Evolutionary conservation across 192 early-diverging fungal species (phyloP).

Genomic region (Coemansia sp.): DNA sequence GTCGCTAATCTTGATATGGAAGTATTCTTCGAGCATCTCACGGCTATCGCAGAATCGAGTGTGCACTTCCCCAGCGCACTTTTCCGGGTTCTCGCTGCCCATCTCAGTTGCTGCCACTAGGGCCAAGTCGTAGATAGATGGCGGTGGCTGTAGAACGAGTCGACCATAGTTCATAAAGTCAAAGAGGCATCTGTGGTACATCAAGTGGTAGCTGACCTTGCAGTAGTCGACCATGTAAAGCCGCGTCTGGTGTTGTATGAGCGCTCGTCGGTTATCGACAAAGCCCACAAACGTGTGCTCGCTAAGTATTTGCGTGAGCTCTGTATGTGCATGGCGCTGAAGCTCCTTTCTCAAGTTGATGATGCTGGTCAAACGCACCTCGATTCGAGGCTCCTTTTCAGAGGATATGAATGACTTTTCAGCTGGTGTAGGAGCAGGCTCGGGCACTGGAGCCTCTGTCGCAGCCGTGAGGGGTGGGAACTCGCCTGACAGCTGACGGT

Average conservation of each 20-base stretch:
- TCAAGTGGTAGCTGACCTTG: constrained; percentile 76
- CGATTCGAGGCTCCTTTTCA: constrained; percentile 54
- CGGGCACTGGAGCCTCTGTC: not conserved
- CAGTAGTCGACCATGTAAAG: constrained; percentile 83
- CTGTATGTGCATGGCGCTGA: constrained; percentile 45
- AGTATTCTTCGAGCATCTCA: constrained; percentile 91
- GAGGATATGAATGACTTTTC: constrained; percentile 26
- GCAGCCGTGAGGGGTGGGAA: constrained; percentile 6
- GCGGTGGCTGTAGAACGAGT: constrained; percentile 62
- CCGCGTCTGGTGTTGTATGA: constrained; percentile 84
- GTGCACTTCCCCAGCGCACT: constrained; percentile 18
- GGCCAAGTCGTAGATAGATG: constrained; percentile 67
- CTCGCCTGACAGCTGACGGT: constrained; percentile 5
- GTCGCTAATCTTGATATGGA: constrained; percentile 68
- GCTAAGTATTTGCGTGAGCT: constrained; percentile 73
- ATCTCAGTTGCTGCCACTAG: constrained; percentile 58
- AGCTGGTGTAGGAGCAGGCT: not conserved
- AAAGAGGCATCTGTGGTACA: constrained; percentile 79
- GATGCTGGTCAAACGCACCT: constrained; percentile 81
- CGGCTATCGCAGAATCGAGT: constrained; percentile 37
- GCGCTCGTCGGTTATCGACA: constrained; percentile 74
- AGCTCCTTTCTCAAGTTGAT: constrained; percentile 74
- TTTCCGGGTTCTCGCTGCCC: constrained; percentile 21
- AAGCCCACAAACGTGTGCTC: constrained; percentile 88
- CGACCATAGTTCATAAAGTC: constrained; percentile 90